phyloP scores from a whole-genome alignment of 2,329 filamentous ascomycete genomes.

The Leptosphaerulina australis region DNA sequence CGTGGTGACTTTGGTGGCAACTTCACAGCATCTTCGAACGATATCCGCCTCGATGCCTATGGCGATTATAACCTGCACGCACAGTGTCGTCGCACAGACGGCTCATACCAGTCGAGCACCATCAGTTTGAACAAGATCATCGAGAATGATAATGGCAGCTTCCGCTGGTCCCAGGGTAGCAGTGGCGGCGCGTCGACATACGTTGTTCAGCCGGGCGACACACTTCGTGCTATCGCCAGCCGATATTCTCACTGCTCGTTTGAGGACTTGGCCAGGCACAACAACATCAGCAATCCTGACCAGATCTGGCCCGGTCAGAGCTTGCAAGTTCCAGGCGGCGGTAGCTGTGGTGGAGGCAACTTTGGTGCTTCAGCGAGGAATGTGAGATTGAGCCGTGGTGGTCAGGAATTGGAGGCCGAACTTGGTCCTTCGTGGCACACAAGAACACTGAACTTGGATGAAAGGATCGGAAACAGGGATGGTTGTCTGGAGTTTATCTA shows the following conservation, averaged over 20 bases:
- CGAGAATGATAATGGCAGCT: constrained; percentile 34
- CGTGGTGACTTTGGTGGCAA: constrained; percentile 32
- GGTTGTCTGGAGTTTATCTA: constrained; percentile 34
- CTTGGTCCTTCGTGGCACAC: constrained; percentile 29
- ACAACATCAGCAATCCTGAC: constrained; percentile 35
- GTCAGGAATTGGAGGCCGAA: constrained; percentile 33
- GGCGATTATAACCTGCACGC: constrained; percentile 38
- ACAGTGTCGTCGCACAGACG: constrained; percentile 32
- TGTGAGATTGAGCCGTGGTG: constrained; percentile 28
- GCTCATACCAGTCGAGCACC: constrained; percentile 31
- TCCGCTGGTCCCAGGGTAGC: constrained; percentile 32
- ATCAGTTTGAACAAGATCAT: constrained; percentile 31
- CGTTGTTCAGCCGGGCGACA: constrained; percentile 37
- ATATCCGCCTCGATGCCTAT: constrained; percentile 35
- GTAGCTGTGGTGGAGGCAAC: constrained; percentile 27
- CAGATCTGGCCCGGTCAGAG: constrained; percentile 39
- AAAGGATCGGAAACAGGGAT: constrained; percentile 33
- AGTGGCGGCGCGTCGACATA: constrained; percentile 23
- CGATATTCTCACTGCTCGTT: constrained; percentile 33
- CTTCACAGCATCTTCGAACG: constrained; percentile 32
- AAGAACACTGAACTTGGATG: constrained; percentile 31
- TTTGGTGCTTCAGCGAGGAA: constrained; percentile 34
- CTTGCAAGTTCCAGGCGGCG: constrained; percentile 30
- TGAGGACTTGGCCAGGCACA: constrained; percentile 34
- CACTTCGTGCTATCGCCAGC: constrained; percentile 34